These are phyloP conservation scores for Falciphora oryzae DNA, from an alignment of 2,329 filamentous ascomycete species.

Conservation along the genomic window DNA sequence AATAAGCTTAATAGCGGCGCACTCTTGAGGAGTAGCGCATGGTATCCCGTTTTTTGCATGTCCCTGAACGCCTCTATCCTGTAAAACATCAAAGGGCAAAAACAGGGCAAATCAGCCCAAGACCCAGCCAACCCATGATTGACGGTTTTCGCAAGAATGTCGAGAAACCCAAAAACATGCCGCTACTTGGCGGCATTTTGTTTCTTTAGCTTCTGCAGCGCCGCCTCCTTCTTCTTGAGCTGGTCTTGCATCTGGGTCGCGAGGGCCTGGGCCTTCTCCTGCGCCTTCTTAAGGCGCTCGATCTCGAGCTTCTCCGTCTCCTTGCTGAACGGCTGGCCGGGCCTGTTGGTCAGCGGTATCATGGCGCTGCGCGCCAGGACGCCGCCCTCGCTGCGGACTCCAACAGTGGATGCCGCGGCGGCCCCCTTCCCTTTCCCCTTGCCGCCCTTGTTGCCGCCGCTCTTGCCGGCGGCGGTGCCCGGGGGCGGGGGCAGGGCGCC, in stretches of 20 bases:
- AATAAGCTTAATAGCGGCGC: not conserved
- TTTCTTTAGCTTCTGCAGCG: constrained; percentile 54
- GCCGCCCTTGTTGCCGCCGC: constrained; percentile 45
- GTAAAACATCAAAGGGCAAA: not conserved
- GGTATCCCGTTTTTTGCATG: not conserved
- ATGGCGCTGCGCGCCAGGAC: constrained; percentile 65
- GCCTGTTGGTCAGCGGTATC: constrained; percentile 62
- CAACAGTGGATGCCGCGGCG: constrained; percentile 27
- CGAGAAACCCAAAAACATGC: not conserved
- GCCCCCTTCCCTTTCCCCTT: constrained; percentile 37
- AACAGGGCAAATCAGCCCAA: not conserved
- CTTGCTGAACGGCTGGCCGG: constrained; percentile 66
- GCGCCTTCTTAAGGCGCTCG: constrained; percentile 56
- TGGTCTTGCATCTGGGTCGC: constrained; percentile 52
- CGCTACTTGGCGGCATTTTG: constrained; percentile 25
- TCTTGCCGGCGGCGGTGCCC: constrained; percentile 47
- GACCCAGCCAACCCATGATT: not conserved
- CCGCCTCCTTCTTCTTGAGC: constrained; percentile 59
- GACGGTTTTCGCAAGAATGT: no score
- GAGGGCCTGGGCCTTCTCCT: constrained; percentile 57
- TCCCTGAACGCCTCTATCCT: not conserved
- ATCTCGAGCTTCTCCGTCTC: constrained; percentile 63
- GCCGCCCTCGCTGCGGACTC: constrained; percentile 38
- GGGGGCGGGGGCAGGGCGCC: constrained; percentile 49
- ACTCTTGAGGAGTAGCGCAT: not conserved